Conservation (phyloP, 2,329 filamentous ascomycete genomes). For the Penicillium sp. region DNA sequence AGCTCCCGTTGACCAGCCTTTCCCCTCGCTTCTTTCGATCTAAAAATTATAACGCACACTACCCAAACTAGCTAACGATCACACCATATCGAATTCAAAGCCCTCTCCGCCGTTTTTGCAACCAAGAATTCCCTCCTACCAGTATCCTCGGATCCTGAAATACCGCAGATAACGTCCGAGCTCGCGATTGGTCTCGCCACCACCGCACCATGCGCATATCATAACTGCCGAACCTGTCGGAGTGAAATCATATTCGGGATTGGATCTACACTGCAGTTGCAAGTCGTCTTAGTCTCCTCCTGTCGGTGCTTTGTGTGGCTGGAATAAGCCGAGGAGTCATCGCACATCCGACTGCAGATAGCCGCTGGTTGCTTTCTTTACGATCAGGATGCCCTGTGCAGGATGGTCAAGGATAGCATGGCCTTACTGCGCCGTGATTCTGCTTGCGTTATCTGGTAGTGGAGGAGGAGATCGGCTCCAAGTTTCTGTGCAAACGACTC, state of each 20-base stretch:
- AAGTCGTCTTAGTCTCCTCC: not conserved
- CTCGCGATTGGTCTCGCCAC: constrained; percentile 10
- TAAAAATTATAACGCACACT: not conserved
- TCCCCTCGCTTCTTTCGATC: not conserved
- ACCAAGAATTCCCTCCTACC: not conserved
- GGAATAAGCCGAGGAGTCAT: constrained; percentile 3
- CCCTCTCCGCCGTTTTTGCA: not conserved
- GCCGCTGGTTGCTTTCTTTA: not conserved
- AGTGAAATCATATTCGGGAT: not conserved
- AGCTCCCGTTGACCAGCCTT: not conserved
- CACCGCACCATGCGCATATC: constrained; percentile 18
- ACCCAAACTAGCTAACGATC: not conserved
- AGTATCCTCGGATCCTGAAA: not conserved
- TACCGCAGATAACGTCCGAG: constrained; percentile 7
- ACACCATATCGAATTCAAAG: not conserved
- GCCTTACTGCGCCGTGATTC: not conserved
- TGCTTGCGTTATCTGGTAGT: not conserved
- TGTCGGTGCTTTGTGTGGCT: not conserved
- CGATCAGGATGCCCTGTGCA: constrained; percentile 14
- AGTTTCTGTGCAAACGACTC: not conserved
- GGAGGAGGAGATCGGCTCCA: not conserved
- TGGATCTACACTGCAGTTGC: not conserved
- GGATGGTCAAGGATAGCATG: constrained; percentile 9
- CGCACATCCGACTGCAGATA: not conserved
- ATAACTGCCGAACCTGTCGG: constrained; percentile 2